These are phyloP conservation scores for Rehmannia glutinosa DNA, from an alignment of 257 asterid species.

Conservation along the genomic window DNA sequence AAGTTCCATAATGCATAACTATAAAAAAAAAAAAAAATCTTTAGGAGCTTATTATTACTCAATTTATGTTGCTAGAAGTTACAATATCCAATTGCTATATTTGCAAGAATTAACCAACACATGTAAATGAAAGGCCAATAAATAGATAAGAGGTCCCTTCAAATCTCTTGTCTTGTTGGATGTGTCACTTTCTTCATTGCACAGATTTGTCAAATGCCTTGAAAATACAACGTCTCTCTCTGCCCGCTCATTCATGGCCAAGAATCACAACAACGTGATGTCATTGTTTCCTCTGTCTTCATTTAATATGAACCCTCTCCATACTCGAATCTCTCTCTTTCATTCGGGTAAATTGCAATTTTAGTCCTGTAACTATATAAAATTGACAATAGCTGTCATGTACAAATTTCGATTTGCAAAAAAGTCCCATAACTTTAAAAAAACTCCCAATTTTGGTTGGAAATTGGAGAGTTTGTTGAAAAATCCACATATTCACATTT, in stretches of 20 bases:
- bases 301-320: constrained; percentile 24
- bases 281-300: constrained; percentile 36
- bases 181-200: constrained; percentile 24
- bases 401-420: too few relatives aligned
- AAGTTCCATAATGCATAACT: background rate
- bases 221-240: constrained; percentile 20
- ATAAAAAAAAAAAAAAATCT: background rate
- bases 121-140: constrained; percentile 16
- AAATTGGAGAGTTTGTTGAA: too few relatives aligned
- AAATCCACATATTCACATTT: too few relatives aligned
- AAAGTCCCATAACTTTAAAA: too few relatives aligned
- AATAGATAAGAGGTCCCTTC: constrained; percentile 3
- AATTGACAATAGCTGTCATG: too few relatives aligned
- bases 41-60: background rate
- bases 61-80: background rate
- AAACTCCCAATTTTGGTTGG: too few relatives aligned
- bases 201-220: constrained; percentile 20
- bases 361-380: too few relatives aligned
- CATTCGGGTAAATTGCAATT: too few relatives aligned
- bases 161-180: constrained; percentile 17
- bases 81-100: background rate
- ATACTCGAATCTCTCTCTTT: constrained; percentile 23
- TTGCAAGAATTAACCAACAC: constrained; percentile 2
- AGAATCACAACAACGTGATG: constrained; percentile 29
- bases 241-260: constrained; percentile 34